Conservation (phyloP, 306 rosid species). For the Cucumis melo region DNA sequence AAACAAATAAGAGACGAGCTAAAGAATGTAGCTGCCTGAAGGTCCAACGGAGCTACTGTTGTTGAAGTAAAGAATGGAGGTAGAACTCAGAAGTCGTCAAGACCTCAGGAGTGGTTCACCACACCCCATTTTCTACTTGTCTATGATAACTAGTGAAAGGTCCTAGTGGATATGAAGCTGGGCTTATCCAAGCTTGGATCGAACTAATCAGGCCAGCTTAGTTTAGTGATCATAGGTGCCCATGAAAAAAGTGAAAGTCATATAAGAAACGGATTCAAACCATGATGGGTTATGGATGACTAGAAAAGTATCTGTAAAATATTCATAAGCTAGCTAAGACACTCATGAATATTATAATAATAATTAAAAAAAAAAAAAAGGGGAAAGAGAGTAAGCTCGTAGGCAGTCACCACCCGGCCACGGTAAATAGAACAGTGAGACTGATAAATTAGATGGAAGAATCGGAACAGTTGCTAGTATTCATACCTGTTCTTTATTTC, state of each 20-base stretch:
- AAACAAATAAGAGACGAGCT: not conserved
- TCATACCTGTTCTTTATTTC: slow-evolving; percentile 37
- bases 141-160: not conserved
- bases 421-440: not conserved
- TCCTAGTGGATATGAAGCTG: not conserved
- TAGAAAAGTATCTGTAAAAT: not conserved
- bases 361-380: not conserved
- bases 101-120: not conserved
- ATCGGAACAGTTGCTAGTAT: not conserved
- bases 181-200: not conserved
- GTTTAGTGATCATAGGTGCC: not conserved
- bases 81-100: not conserved
- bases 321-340: no score
- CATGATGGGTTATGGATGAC: not conserved
- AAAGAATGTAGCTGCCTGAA: not conserved
- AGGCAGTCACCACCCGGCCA: not conserved
- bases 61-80: not conserved
- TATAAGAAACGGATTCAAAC: not conserved
- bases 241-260: not conserved
- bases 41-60: not conserved
- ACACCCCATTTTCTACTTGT: not conserved
- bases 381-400: not conserved
- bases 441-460: not conserved
- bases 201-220: not conserved
- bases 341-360: not conserved